Evolutionary conservation across 2,329 filamentous ascomycete species (phyloP), one percentile per base, ranked within the genome.

Genomic region (Colletotrichum navitas): DNA sequence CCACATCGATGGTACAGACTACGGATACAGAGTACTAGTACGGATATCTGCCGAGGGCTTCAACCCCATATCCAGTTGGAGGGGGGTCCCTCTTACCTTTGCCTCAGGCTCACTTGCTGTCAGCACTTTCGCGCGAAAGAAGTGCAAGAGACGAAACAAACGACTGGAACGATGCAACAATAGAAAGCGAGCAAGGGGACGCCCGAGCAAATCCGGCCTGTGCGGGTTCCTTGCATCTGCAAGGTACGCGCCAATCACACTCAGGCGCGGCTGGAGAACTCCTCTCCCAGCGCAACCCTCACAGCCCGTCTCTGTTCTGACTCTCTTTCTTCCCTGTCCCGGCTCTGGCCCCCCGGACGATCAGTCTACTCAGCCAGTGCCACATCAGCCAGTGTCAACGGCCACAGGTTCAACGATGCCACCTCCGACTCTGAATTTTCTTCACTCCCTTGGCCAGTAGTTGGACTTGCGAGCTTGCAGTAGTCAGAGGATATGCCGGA

Each of bases 311-410:
- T 16, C 24, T n/a, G 14, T 49, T 62, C 54, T 39, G 34, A 34
- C 34, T 56, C 41, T 43, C 12, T 39, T 14, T 41, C 32, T 24
- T 7, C 70, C 66, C 32, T 64, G 61, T 29, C 66, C 66, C 73
- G 68, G 68, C 68, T 74, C 62, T 72, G 63, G 67, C 72, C 73
- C 72, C 73, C 72, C 68, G 72, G 73, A 66, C 63, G 73, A 74
- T 74, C 67, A 74, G 66, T 51, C 56, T 58, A 68, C 59, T 58
- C 64, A 59, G 58, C 65, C 69, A 69, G 60, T 69, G 54, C 65
- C 65, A 71, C 69, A 68, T 69, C 69, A 63, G 34, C 34, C 8
- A 45, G 61, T 62, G 43, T 26, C 45, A 18, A 26, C 24, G 52
- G 29, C 66, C 41, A 56, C 36, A 18, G 18, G 26, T 34, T n/a